Evolutionary conservation across 2,329 filamentous ascomycete genomes (phyloP).

Genomic region (Chaetomium sp.): DNA sequence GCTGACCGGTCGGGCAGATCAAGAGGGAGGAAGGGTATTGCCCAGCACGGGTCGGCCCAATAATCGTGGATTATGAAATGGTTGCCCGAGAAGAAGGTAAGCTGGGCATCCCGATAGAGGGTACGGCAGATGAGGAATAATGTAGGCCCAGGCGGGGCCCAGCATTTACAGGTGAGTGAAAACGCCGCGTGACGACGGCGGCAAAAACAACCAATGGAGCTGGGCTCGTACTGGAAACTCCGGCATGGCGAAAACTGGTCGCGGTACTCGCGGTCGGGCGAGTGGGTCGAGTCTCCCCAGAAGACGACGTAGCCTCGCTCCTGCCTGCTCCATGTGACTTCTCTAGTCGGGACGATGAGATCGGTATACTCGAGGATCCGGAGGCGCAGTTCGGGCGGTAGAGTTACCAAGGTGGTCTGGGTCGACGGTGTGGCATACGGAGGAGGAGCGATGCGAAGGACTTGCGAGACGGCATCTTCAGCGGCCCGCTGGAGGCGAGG

Average conservation of each 20-base stretch:
- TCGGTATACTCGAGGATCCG: constrained; percentile 30
- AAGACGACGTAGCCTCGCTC: constrained; percentile 1
- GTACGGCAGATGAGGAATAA: constrained; percentile 14
- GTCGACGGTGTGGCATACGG: background rate
- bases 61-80: constrained; percentile 20
- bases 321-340: constrained; percentile 23
- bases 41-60: background rate
- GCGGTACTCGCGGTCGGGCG: background rate
- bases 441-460: background rate
- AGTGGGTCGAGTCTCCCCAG: background rate
- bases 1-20: background rate
- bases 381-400: constrained; percentile 27
- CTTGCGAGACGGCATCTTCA: background rate
- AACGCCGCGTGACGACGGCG: constrained; percentile 17
- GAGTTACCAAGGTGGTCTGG: constrained; percentile 6
- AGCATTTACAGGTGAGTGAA: constrained; percentile 8
- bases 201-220: constrained; percentile 6
- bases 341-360: constrained; percentile 26
- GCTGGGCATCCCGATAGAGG: constrained; percentile 13
- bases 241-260: background rate
- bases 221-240: background rate
- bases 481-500: background rate
- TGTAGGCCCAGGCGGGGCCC: constrained; percentile 6
- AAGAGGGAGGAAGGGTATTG: background rate
- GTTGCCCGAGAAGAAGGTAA: constrained; percentile 23